Percentiles rank a stretch among this genome's conserved stretches.
Evolutionary conservation across 768 basidiomycete species (phyloP).

Genomic region (Macrolepiota albuminosa): DNA sequence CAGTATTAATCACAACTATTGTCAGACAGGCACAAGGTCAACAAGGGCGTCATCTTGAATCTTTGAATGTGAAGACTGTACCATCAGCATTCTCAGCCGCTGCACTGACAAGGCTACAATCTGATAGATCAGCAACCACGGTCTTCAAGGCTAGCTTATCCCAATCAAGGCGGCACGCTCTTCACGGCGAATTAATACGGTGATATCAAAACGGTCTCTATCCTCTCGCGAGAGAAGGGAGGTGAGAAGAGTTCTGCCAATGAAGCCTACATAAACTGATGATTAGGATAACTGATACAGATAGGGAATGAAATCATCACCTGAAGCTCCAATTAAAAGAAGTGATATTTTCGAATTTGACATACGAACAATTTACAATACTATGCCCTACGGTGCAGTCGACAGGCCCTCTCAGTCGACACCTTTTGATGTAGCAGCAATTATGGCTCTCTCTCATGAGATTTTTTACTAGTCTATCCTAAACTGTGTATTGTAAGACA

Average conservation of each 20-base stretch:
- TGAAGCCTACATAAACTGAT: slow-evolving; percentile 7
- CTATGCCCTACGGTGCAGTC: too few relatives aligned
- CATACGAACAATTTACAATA: background rate
- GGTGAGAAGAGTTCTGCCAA: slow-evolving; percentile 12
- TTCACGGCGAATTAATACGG: slow-evolving; percentile 13
- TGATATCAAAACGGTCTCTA: slow-evolving; percentile 12
- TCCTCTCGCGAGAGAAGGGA: slow-evolving; percentile 11
- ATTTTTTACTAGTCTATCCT: too few relatives aligned
- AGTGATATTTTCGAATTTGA: slow-evolving; percentile 9
- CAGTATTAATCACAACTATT: slow-evolving; percentile 11
- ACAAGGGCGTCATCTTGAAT: too few relatives aligned
- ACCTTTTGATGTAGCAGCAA: too few relatives aligned
- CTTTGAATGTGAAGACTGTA: background rate
- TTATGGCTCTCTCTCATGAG: too few relatives aligned
- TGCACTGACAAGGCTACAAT: slow-evolving; percentile 3
- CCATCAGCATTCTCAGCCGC: slow-evolving; percentile 15
- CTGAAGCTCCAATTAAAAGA: slow-evolving; percentile 12
- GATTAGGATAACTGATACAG: background rate
- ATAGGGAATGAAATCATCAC: background rate
- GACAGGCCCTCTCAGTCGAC: too few relatives aligned
- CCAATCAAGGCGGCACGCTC: slow-evolving; percentile 10
- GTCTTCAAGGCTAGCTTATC: slow-evolving; percentile 14
- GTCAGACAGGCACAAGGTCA: background rate
- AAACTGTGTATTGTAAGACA: too few relatives aligned
- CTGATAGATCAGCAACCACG: slow-evolving; percentile 12